A percentile compares a stretch with the other conserved stretches of the same genome.
Evolutionary conservation across 2,329 filamentous ascomycete species (phyloP).

Genomic region (Mariannaea sp.): DNA sequence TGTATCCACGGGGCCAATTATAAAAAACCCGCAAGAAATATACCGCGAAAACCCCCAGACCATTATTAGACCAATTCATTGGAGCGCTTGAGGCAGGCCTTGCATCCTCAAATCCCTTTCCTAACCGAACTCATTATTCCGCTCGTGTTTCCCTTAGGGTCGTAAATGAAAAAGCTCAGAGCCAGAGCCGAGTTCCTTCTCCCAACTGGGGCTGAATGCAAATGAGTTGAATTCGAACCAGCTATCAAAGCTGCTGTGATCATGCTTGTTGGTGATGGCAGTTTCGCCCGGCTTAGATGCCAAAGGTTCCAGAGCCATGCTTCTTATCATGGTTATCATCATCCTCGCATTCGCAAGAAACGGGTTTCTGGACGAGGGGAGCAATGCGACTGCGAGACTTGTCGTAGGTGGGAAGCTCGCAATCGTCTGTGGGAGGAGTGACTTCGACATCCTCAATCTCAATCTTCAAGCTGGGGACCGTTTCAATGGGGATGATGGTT

Average conservation of each 20-base stretch:
- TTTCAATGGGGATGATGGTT: slow-evolving; percentile 31
- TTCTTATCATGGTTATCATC: not conserved
- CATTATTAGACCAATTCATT: too few species aligned
- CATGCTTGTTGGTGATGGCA: not conserved
- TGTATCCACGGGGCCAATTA: not conserved
- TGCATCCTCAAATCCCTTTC: not conserved
- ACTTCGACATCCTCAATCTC: slow-evolving; percentile 43
- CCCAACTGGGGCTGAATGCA: not conserved
- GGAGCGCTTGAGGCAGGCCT: too few species aligned
- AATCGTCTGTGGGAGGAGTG: slow-evolving; percentile 31
- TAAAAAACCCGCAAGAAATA: slow-evolving; percentile 8
- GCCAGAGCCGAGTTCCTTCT: not conserved
- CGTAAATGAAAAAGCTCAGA: not conserved
- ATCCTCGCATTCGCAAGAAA: slow-evolving; percentile 8
- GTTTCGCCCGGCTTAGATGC: not conserved
- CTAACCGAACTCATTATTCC: not conserved
- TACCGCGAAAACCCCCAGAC: slow-evolving; percentile 10
- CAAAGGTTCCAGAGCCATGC: not conserved
- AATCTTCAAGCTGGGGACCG: slow-evolving; percentile 44
- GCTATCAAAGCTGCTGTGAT: too few species aligned
- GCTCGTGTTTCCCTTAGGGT: not conserved
- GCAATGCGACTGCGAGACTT: slow-evolving; percentile 24
- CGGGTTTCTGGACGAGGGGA: slow-evolving; percentile 1
- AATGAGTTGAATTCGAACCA: not conserved
- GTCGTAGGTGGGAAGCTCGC: slow-evolving; percentile 39